Evolutionary conservation across 2,329 filamentous ascomycete genomes (phyloP), one percentile per base, ranked within the genome.

Genomic region (Diaporthe nobilis): DNA sequence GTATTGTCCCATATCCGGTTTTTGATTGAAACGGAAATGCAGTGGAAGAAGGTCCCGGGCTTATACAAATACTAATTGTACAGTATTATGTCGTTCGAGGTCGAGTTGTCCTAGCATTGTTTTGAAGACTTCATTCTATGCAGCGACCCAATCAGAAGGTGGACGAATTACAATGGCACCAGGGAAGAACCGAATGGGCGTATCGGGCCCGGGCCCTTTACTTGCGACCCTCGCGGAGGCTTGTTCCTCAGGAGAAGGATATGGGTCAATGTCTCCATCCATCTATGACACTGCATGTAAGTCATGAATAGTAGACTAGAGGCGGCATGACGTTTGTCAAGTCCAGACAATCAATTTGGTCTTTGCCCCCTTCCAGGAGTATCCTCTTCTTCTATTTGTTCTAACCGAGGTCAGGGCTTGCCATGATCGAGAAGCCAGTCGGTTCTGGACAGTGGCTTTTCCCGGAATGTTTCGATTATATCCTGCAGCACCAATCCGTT

Each of bases 211-310:
- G 15, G 60, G 1, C 17, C 12, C 13, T 17, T n/a, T 65, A 13
- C 37, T 65, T 22, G n/a, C 42, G 39, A 28, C 39, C 6, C 60
- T 65, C 13, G 60, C 60, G 1, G n/a, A 12, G 22, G n/a, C 39
- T 7, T 65, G 60, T 13, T 31, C 42, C 5, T 25, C 60, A 6
- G 60, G 37, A 42, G 2, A 65, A 9, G 60, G 39, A 4, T 28
- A 42, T 28, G 60, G 60, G 2, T 65, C 60, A 15, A 65, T 65
- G 60, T 65, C 60, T 9, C 0, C 60, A 31, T 65, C 60, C n/a
- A 6, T 65, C 4, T 65, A 65, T 47, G 60, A 65, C 42, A 65
- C 60, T 4, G 60, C 60, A 15, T 65, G 60, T 55, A 25, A 55
- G 51, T 55, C 3, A 13, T 28, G 20, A 15, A 3, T 7, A 55